Evolutionary conservation across 2,329 filamentous ascomycete genomes (phyloP), one percentile per base, ranked within the genome.

Genomic region (Trichoderma sp.): DNA sequence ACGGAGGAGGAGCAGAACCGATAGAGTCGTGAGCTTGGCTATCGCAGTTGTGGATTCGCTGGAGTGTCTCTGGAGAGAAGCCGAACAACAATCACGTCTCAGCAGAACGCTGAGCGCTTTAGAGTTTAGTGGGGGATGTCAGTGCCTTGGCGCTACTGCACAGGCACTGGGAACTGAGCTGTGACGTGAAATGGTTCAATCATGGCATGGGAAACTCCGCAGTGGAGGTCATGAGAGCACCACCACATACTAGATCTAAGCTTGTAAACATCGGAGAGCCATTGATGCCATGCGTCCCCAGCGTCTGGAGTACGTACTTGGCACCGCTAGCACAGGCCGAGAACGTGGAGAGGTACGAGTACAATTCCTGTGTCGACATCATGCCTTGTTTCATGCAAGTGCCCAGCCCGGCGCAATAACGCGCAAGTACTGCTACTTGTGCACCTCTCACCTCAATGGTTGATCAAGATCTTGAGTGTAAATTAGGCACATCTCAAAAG

Each of bases 91-190:
- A 55, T 43, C 32, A 54, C 51, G 26, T 18, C 39, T n/a, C 39
- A 43, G 39, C 39, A 54, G 26, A 63, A 54, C 43, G 49, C 60
- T 26, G 61, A 65, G 51, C 18, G 26, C 60, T 64, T 34, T 43
- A 64, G 59, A 64, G 55, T 64, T 18, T 49, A 55, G 60, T 55
- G 49, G 39, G 60, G 34, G 39, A 64, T 39, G 37, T 56, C 51
- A 21, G 61, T 39, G 34, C 30, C 61, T 37, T 24, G 51, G 34
- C 32, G 24, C 39, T 43, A 65, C 37, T 21, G 28, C 30, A 49
- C 18, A n/a, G 43, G 49, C 30, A 26, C 59, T 52, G 24, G 32
- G 16, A 28, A 39, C 39, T 46, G 18, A 10, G 60, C 49, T 32
- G 28, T 28, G 55, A 32, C 51, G 21, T 52, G 26, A 51, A 43